Evolutionary conservation across 2,329 filamentous ascomycete species (phyloP), one percentile per base, ranked within the genome.

Genomic region (Aspergillus bombycis): DNA sequence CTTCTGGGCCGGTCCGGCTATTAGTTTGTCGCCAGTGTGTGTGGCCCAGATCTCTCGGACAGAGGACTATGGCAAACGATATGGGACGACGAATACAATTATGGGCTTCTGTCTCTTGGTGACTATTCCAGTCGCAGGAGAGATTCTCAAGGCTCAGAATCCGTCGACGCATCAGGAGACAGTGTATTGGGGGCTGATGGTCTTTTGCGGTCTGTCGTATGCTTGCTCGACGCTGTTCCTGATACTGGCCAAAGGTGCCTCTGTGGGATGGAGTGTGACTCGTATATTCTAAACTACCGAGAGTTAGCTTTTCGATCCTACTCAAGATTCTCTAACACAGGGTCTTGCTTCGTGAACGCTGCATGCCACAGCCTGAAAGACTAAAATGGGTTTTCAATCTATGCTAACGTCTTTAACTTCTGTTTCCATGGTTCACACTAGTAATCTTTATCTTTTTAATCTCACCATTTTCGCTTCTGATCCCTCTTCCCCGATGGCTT

Each of bases 21-120:
- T 75, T 26, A 72, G 69, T 32, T 60, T 76, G 14, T 66, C 71
- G 2, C 74, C 74, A 11, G 72, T 74, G 6, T 75, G 72, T 58
- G 65, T 76, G 9, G 65, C 67, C 5, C 73, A 75, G 48, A 64
- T 76, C 5, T 75, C 70, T 32, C 62, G 64, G 30, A 73, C 70
- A 1, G 68, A 71, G 36, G 69, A 74, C 16, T 73, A 68, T 61
- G 71, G 72, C 3, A 70, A 67, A 43, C 62, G 67, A n/a, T 69
- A 67, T 60, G 71, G 69, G 30, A 71, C 69, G 12, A 65, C 64
- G 5, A 70, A 60, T 61, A 60, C 59, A 2, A 19, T 72, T 3
- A 56, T 68, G 8, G 64, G 66, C 4, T 32, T 70, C 12, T 64
- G 65, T 8, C 66, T 67, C 9, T 61, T 71, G 16, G 54, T 65